Percentiles rank a stretch among this genome's conserved stretches.
Evolutionary conservation across 208 protist genomes (phyloP).

Genomic region (Crithidia bombi): DNA sequence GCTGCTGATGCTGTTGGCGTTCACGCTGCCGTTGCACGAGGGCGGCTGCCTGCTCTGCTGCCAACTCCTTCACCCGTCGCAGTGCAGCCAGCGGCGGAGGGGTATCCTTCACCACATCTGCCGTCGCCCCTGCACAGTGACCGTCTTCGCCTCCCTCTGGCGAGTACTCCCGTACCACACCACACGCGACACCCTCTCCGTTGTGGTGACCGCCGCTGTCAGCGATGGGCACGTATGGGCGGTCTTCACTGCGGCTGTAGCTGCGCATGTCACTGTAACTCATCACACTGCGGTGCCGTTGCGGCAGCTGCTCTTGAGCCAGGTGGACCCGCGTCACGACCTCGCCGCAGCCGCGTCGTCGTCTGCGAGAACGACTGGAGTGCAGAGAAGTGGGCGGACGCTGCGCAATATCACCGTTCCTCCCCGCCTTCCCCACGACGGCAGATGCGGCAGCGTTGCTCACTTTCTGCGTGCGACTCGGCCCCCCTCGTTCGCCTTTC

Average conservation of each 20-base stretch:
- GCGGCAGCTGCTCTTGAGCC: not conserved
- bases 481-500: too few species aligned
- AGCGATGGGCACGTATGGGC: not conserved
- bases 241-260: conserved; percentile 11
- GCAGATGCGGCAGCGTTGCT: too few species aligned
- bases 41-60: conserved; percentile 19
- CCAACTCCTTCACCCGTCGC: conserved; percentile 25
- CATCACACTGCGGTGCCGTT: conserved; percentile 19
- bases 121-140: not conserved
- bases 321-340: not conserved
- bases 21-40: conserved; percentile 18
- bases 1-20: conserved; percentile 16
- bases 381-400: conserved; percentile 1
- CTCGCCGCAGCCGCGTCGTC: not conserved
- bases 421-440: not conserved
- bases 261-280: conserved; percentile 28
- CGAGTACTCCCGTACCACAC: conserved; percentile 11
- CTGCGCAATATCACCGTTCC: too few species aligned
- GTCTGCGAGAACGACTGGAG: conserved; percentile 4
- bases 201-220: too few species aligned
- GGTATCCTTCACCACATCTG: not conserved
- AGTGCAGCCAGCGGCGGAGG: conserved; percentile 26
- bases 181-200: not conserved
- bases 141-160: not conserved
- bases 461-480: not conserved